Evolutionary conservation across 2,329 filamentous ascomycete species (phyloP), one percentile per base, ranked within the genome.

Genomic region (Sclerotinia minor): DNA sequence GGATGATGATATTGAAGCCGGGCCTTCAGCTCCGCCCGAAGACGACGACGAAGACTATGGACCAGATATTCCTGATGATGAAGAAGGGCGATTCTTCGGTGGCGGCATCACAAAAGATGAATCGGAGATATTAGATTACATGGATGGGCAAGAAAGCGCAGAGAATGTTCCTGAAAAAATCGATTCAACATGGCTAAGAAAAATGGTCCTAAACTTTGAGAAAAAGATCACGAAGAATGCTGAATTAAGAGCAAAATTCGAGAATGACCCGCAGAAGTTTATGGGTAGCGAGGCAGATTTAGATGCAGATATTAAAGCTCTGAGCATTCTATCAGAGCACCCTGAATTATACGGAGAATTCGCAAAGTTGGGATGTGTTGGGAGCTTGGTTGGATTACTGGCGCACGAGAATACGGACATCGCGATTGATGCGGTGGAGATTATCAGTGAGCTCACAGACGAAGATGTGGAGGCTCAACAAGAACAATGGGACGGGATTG

Each of bases 401-500:
- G 90, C 94, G 21, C 95, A 99, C 77, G 95, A 99, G 75, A 99
- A 99, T 77, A 94, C 94, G 0, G 95, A 99, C 76, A 96, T 99
- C 72, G 93, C 95, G 15, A 96, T 98, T 74, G 92, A 90, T 71
- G 92, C 90, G 0, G 89, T 97, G 61, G 91, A 98, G 80, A 91
- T 97, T 58, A 87, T 99, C 63, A 89, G 87, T 67, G 95, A 99
- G 80, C 81, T 98, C 72, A 96, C 92, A 19, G 95, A 98, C 74
- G 94, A 99, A 77, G 94, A 98, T 76, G 92, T 97, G 2, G 84
- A 89, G 53, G 92, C 91, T 2, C 87, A 90, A 69, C 89, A 93
- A 73, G 87, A 87, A 67, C 88, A 97, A 74, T 97, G 94, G 92
- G 87, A 90, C 69, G 82, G 80, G 0, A 80, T 99, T 11, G 92